phyloP scores from a whole-genome alignment of 2,329 filamentous ascomycete genomes.

The Elsinoe fawcettii region DNA sequence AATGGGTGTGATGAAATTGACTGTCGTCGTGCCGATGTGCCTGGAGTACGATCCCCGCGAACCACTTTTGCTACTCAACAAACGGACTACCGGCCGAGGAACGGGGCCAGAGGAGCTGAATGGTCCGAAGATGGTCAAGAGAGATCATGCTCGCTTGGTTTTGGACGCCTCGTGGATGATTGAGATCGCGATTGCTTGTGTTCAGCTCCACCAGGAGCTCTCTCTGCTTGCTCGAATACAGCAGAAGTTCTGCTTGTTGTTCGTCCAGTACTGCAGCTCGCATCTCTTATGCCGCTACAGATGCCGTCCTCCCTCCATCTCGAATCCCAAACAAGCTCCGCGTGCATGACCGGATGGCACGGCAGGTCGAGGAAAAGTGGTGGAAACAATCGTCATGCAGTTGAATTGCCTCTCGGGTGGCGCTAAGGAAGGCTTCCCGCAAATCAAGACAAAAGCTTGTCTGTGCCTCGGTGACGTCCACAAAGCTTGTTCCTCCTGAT shows the following conservation, averaged over 20 bases:
- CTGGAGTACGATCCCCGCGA: not conserved
- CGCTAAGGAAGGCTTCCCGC: not conserved
- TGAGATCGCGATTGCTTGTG: not conserved
- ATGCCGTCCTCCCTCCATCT: not conserved
- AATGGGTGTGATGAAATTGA: constrained; percentile 5
- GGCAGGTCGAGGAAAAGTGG: not conserved
- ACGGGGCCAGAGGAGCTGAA: not conserved
- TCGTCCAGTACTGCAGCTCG: not conserved
- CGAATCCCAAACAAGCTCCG: not conserved
- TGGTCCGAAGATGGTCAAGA: not conserved
- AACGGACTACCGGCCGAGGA: not conserved
- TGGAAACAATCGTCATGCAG: not conserved
- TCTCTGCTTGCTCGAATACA: not conserved
- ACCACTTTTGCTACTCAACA: not conserved
- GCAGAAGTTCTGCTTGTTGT: not conserved
- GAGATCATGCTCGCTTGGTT: not conserved
- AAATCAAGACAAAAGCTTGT: constrained; percentile 10
- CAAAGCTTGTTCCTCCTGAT: constrained; percentile 10
- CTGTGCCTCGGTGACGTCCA: constrained; percentile 3
- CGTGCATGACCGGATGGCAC: not conserved
- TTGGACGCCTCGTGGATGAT: not conserved
- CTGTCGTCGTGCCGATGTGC: constrained; percentile 8
- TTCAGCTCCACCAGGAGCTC: not conserved
- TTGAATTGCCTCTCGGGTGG: constrained; percentile 1
- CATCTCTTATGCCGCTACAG: not conserved